Evolutionary conservation across 768 basidiomycete species (phyloP), one percentile per base, ranked within the genome.

Genomic region (Auriscalpium vulgare): DNA sequence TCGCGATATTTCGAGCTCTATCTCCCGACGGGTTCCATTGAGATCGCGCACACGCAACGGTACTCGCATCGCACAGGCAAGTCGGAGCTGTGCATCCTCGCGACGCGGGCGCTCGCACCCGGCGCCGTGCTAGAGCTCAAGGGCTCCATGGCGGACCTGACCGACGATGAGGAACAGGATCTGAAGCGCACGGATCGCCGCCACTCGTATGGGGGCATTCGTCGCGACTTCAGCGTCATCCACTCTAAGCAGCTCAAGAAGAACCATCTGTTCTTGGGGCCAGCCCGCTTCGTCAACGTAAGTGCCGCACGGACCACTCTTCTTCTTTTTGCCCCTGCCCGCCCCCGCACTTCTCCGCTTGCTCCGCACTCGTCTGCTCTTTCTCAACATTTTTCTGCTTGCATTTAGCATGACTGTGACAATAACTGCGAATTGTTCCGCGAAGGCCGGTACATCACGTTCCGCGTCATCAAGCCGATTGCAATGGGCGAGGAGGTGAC

Each of bases 241-340:
- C 90, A 92, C 70, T 91, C 89, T 37, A 88, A 87, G 65, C 88
- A 89, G 69, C 86, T 90, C 80, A 92, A 92, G 76, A 90, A 89
- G 72, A 93, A 91, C 65, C 89, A 92, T 73, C 76, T 93, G 66
- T 92, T 93, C 74, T 75, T 93, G 67, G 91, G 91, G 10, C 91
- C 91, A 51, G 91, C 91, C 72, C 86, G 91, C 66, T 93, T 93
- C 73, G 91, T 93, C 59, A 93, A 93, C 68, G 91, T 92, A 71
- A 78, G 88, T 72, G 48, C 40, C 51, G 51, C 29, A 21, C 29
- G 19, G 37, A 44, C 37, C 53, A 47, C 56, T 44, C 46, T n/a
- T 40, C 49, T 50, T 35, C 56, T 21, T 21, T n/a, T 21, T 3
- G 21, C 21, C 21, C 21, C 21, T 21, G 21, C 21, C 37, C 51